Conservation (phyloP, 2,329 filamentous ascomycete genomes). For the Colletotrichum lini region DNA sequence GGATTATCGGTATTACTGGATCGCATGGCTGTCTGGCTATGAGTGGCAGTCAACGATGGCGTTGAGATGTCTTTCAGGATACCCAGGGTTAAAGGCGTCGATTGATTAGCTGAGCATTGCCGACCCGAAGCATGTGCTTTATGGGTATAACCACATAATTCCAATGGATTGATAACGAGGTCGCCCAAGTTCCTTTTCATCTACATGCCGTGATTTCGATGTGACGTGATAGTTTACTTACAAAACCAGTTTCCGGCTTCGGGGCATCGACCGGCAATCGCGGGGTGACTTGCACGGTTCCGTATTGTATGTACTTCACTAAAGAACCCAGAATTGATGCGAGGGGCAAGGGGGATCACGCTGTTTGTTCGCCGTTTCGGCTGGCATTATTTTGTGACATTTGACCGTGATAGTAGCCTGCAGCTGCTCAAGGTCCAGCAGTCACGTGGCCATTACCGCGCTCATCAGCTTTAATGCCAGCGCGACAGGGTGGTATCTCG, state of each 20-base stretch:
- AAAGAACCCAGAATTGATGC: background rate
- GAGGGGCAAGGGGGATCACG: background rate
- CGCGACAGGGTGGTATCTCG: constrained; percentile 3
- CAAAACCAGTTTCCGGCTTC: background rate
- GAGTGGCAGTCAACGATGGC: background rate
- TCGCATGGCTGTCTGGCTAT: background rate
- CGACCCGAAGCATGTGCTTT: too few relatives aligned
- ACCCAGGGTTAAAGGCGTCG: background rate
- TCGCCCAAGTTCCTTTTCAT: background rate
- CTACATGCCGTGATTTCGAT: too few relatives aligned
- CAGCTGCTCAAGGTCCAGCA: background rate
- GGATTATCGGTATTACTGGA: background rate
- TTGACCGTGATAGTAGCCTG: background rate
- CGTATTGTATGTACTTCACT: background rate
- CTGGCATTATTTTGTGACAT: too few relatives aligned
- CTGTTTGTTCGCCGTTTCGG: background rate
- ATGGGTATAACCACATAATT: too few relatives aligned
- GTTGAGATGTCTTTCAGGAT: background rate
- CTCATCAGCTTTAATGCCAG: background rate
- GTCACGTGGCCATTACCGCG: background rate
- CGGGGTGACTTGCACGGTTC: background rate
- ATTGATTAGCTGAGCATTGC: background rate
- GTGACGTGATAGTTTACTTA: background rate
- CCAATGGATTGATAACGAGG: too few relatives aligned
- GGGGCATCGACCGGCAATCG: background rate